A percentile compares a stretch with the other conserved stretches of the same genome.
phyloP scores from a whole-genome alignment of 208 protist genomes.

The Trypanosomatidae sp. region DNA sequence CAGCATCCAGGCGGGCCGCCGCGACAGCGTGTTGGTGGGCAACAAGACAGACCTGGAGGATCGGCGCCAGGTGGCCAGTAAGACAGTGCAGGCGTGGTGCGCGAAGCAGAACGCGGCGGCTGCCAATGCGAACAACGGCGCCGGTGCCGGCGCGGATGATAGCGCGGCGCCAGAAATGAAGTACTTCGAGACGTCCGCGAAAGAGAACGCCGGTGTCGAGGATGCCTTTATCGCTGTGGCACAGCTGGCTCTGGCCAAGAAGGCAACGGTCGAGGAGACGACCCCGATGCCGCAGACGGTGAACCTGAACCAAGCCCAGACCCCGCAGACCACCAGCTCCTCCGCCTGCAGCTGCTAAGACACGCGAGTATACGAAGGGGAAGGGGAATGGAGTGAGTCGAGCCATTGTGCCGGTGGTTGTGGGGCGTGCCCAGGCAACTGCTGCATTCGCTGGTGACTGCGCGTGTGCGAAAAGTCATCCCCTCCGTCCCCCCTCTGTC shows the following conservation, averaged over 20 bases:
- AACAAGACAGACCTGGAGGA: constrained; percentile 99
- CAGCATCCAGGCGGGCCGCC: constrained; percentile 94
- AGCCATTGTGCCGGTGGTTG: not conserved
- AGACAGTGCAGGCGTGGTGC: constrained; percentile 96
- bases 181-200: constrained; percentile 98
- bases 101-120: constrained; percentile 65
- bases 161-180: constrained; percentile 75
- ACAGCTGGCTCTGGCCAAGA: constrained; percentile 70
- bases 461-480: not conserved
- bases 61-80: constrained; percentile 90
- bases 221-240: constrained; percentile 96
- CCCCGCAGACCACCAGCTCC: constrained; percentile 26
- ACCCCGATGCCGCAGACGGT: constrained; percentile 66
- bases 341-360: constrained; percentile 25
- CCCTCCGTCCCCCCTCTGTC: not conserved
- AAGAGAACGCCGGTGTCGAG: constrained; percentile 98
- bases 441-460: not conserved
- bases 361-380: not conserved
- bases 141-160: constrained; percentile 8
- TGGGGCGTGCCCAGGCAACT: not conserved
- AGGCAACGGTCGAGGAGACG: constrained; percentile 53
- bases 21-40: constrained; percentile 98
- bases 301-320: constrained; percentile 49
- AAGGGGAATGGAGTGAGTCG: not conserved
- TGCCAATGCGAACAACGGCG: constrained; percentile 35